phyloP scores from a whole-genome alignment of 2,329 filamentous ascomycete genomes.

The Cytospora paraplurivora region DNA sequence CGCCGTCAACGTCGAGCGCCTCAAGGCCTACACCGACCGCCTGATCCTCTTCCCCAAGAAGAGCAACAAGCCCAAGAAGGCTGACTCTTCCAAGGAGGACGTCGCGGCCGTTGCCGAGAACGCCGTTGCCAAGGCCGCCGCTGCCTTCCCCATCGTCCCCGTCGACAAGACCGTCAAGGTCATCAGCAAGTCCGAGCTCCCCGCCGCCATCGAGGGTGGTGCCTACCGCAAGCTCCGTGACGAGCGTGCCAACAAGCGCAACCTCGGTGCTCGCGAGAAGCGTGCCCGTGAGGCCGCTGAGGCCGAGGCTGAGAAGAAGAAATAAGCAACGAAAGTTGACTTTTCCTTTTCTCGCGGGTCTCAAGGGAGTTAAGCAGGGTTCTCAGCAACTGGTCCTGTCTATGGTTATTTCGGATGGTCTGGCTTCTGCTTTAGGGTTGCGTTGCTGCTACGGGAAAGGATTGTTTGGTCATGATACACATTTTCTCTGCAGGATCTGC shows the following conservation, averaged over 20 bases:
- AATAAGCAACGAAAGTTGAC: slow-evolving; percentile 57
- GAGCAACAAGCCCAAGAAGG: slow-evolving; percentile 89
- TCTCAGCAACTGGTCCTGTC: slow-evolving; percentile 28
- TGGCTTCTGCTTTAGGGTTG: slow-evolving; percentile 31
- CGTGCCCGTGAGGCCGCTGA: slow-evolving; percentile 85
- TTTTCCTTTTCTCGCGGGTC: slow-evolving; percentile 16
- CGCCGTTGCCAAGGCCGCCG: slow-evolving; percentile 53
- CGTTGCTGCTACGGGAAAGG: slow-evolving; percentile 26
- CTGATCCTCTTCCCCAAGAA: slow-evolving; percentile 98
- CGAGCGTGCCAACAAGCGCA: slow-evolving; percentile 79
- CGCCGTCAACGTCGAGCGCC: slow-evolving; percentile 91
- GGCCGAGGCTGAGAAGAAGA: slow-evolving; percentile 76
- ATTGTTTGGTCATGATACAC: slow-evolving; percentile 28
- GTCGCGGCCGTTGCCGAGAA: slow-evolving; percentile 62
- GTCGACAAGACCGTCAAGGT: slow-evolving; percentile 66
- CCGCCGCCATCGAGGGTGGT: slow-evolving; percentile 74
- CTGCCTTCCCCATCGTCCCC: slow-evolving; percentile 73
- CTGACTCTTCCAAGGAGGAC: slow-evolving; percentile 86
- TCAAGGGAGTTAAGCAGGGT: slow-evolving; percentile 17
- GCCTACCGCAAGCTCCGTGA: slow-evolving; percentile 86
- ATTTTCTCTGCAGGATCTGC: slow-evolving; percentile 11
- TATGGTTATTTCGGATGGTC: slow-evolving; percentile 31
- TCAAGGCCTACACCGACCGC: slow-evolving; percentile 95
- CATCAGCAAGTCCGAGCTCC: slow-evolving; percentile 81
- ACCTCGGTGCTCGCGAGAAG: slow-evolving; percentile 88